Evolutionary conservation across 352 stramenopile genomes (phyloP), one percentile per base, ranked within the genome.

Genomic region (Halophytophthora batemanensis): DNA sequence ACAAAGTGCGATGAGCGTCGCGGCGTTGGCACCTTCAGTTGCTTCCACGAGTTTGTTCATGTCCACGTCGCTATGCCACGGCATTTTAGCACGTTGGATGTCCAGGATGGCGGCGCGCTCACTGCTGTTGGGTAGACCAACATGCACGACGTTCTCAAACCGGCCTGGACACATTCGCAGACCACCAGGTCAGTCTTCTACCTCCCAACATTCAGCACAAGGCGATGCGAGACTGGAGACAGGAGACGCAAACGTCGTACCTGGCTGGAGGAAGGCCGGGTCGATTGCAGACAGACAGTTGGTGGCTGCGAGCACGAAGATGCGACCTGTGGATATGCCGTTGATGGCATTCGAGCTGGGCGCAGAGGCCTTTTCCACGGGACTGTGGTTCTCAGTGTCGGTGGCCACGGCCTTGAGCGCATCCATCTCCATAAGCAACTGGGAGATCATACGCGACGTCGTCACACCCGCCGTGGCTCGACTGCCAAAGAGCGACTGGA

Each of bases 401-500:
- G 85, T 69, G 1, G 70, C 62, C 7, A 87, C 53, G 2, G 71
- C 73, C 21, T 82, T 84, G 15, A 93, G 44, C 5, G 68, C 56
- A 66, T 95, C 82, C 37, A 95, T 77, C 63, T 95, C 84, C 43
- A 93, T 74, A 3, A 95, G 58, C 15, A 95, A 47, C 52, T 93
- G 84, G 18, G 84, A 95, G 58, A 90, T 92, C 82, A 95, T 92
- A 7, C 81, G 52, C 4, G 80, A 87, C 4, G 77, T 92, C 36
- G 82, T 90, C 66, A 90, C 55, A 17, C 84, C 84, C 35, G 78
- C 74, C 0, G 78, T 90, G n/a, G 68, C 74, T 42, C 84, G 74
- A 31, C 79, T 88, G 4, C 81, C 84, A 53, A 95, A 95, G 0
- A 95, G 50, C 10, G 85, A 91, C 55, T 95, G 81, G 49, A 95